A percentile compares a stretch with the other conserved stretches of the same genome.
phyloP scores from a whole-genome alignment of 129 eudicot genomes.

The Lonicera japonica region DNA sequence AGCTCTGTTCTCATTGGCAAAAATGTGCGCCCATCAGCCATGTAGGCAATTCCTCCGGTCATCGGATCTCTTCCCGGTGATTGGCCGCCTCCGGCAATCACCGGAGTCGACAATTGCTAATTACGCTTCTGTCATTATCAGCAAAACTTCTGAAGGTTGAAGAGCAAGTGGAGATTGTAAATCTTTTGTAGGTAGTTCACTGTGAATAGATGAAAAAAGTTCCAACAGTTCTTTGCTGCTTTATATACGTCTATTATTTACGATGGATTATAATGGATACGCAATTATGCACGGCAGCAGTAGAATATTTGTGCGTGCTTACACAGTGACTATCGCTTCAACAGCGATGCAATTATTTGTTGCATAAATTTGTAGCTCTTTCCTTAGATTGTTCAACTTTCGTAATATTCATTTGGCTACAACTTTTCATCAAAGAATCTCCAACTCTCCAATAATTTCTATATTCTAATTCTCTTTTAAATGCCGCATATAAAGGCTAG shows the following conservation, averaged over 20 bases:
- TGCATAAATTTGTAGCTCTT: no score
- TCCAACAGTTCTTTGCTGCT: neutral
- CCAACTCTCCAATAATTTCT: no score
- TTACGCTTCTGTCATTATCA: conserved; percentile 62
- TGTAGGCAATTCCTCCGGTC: conserved; percentile 82
- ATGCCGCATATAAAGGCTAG: no score
- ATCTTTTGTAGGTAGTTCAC: neutral
- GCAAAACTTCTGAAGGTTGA: conserved; percentile 35
- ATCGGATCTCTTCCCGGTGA: conserved; percentile 62
- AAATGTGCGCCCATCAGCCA: conserved; percentile 76
- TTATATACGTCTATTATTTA: neutral
- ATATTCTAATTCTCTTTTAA: no score
- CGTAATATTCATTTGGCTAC: no score
- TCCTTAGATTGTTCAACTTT: no score
- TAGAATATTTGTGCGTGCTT: no score
- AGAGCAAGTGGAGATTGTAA: neutral
- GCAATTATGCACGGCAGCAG: no score
- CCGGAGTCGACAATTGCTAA: conserved; percentile 74
- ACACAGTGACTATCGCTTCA: no score
- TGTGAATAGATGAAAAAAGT: neutral
- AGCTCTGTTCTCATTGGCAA: conserved; percentile 73
- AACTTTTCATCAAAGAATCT: no score
- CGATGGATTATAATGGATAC: neutral
- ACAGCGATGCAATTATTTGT: no score
- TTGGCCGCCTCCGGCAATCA: conserved; percentile 68